Base-by-base conservation (phyloP, 345 rosid species). In the Citrus reticulata region DNA sequence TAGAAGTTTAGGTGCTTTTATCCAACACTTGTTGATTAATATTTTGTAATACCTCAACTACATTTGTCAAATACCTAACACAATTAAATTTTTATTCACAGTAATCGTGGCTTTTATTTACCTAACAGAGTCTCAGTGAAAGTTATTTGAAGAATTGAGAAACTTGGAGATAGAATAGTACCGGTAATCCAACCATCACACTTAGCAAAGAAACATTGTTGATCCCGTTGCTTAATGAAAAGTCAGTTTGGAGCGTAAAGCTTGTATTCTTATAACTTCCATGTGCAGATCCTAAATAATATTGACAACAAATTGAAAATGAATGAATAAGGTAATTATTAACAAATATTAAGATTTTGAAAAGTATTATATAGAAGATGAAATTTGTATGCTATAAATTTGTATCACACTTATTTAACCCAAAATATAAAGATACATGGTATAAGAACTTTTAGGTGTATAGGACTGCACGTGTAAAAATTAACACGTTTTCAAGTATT, bases 181-280 rank as follows among this genome's bases (percentile, higher is more conserved):
- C 92, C 87, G 90, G 92, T 70, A 89, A 77, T 29, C 92, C 92
- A 64, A 86, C 90, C 83, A 85, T 83, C 34, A 78, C 85, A 62
- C 90, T 89, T 17, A 87, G 75, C 42, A 87, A 79, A 8, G 90
- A 84, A 35, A 89, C 61, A 49, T 85, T 78, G 83, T 84, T 89
- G 61, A 70, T 37, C 60, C 90, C 90, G 34, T 68, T 76, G 72
- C 42, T 69, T 34, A 61, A 76, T 66, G 60, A 71, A 78, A 68
- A 30, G 61, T 71, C 73, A 46, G 57, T 51, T 60, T 71, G 79
- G 4, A 87, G 62, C 3, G 57, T 69, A 24, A 87, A 72, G 46
- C 29, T 72, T 72, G 55, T 39, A 29, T 63, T 65, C 40, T 27
- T 10, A 24, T 32, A 66, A 32, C 80, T 80, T 68, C 86, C 75